phyloP scores from a whole-genome alignment of 1,139 yeast genomes.

The Magnusiomyces sp. region DNA sequence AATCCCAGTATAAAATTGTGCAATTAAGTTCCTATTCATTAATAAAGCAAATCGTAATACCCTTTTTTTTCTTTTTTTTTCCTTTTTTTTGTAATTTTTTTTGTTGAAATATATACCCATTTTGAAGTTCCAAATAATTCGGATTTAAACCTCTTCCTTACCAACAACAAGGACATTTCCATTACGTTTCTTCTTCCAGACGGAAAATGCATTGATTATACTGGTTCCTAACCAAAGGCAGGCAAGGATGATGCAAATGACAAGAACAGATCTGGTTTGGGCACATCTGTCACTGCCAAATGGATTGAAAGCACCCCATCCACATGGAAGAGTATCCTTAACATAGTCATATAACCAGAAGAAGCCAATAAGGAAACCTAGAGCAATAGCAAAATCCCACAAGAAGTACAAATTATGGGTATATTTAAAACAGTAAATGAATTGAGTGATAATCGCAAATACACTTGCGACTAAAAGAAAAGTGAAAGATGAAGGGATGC shows the following conservation, averaged over 20 bases:
- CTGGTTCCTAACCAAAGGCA: slow-evolving; percentile 26
- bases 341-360: slow-evolving; percentile 27
- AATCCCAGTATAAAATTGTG: too few species aligned
- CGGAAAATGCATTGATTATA: slow-evolving; percentile 15
- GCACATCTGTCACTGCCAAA: slow-evolving; percentile 27
- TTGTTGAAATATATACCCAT: too few species aligned
- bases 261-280: slow-evolving; percentile 26
- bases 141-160: too few species aligned
- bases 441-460: slow-evolving; percentile 25
- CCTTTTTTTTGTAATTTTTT: too few species aligned
- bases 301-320: slow-evolving; percentile 29
- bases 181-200: slow-evolving; percentile 9
- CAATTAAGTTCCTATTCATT: too few species aligned
- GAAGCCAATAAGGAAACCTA: slow-evolving; percentile 25
- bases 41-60: too few species aligned
- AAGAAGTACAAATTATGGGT: slow-evolving; percentile 21
- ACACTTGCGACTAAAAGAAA: slow-evolving; percentile 25
- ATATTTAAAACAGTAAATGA: slow-evolving; percentile 26
- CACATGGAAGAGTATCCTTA: slow-evolving; percentile 19
- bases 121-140: too few species aligned
- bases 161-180: too few species aligned
- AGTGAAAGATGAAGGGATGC: slow-evolving; percentile 23
- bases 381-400: slow-evolving; percentile 25
- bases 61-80: too few species aligned
- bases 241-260: slow-evolving; percentile 24